Evolutionary conservation across 306 rosid genomes (phyloP).

Genomic region (Adenanthera pavonina): DNA sequence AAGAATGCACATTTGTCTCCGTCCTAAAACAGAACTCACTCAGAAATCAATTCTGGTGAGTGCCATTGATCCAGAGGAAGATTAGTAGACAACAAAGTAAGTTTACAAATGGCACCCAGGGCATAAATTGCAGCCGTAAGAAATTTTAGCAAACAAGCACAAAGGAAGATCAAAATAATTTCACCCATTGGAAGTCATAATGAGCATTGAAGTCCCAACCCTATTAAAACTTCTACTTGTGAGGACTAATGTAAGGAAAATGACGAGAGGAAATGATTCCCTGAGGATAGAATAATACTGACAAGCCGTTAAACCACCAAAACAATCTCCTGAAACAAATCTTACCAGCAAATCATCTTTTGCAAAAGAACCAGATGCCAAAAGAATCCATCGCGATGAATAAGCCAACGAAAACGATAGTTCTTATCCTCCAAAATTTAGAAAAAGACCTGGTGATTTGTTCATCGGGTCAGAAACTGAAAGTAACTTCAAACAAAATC

Average conservation of each 20-base stretch:
- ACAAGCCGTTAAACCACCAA: conserved; percentile 15
- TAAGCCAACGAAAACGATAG: not conserved
- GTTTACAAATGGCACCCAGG: conserved; percentile 1
- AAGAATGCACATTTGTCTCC: conserved; percentile 21
- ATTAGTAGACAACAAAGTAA: not conserved
- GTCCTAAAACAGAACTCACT: conserved; percentile 11
- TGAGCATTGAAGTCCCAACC: conserved; percentile 15
- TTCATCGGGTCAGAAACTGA: not conserved
- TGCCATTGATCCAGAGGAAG: conserved; percentile 26
- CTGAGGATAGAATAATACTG: not conserved
- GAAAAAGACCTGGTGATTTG: conserved; percentile 16
- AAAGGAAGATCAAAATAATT: not conserved
- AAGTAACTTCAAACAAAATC: conserved; percentile 31
- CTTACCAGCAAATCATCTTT: conserved; percentile 19
- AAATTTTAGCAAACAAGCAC: not conserved
- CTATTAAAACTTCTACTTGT: not conserved
- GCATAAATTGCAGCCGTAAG: conserved; percentile 7
- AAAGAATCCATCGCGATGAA: conserved; percentile 34
- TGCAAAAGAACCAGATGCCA: conserved; percentile 36
- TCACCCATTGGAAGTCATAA: not conserved
- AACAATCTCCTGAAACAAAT: conserved; percentile 25
- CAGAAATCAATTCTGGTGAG: conserved; percentile 5
- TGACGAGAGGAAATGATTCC: not conserved
- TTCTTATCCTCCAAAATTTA: conserved; percentile 27
- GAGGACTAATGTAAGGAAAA: not conserved